Base-by-base conservation (phyloP, 441 rosid species). In the Erodium texanum region DNA sequence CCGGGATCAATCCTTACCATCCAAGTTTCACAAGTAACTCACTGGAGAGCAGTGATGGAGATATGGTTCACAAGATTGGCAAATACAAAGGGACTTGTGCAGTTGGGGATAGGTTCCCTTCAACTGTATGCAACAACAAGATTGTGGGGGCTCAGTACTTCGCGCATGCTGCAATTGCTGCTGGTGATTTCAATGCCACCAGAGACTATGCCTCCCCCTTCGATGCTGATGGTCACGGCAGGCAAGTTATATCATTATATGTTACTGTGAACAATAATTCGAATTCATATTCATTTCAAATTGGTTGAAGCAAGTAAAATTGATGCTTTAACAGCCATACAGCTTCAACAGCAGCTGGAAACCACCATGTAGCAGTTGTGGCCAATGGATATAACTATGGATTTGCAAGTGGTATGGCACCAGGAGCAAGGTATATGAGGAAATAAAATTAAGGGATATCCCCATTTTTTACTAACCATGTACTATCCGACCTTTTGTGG, bases 161-260 rank as follows among this genome's bases (percentile, higher is more conserved):
- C 79, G 86, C 88, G 5, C 75, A 71, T 0, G 84, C 83, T 11
- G 84, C 88, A 63, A 82, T 78, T 59, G 80, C 82, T 70, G 78
- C 76, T 45, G 88, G 84, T 66, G 86, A 82, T 68, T 82, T 84
- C 74, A 80, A 77, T 52, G 66, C 82, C 3, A 73, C 78, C 12
- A 79, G 77, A 3, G 88, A 82, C 59, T 72, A 71, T 73, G 79
- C 79, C 41, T 84, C 88, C 61, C 86, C 88, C 19, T 81, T 77
- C 62, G 88, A 84, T 64, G 83, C 84, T 68, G 86, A 80, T 76
- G 86, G 88, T 22, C 88, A 84, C 63, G 88, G 88, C 79, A 84
- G 88, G 88, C 73, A 74, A 80, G 82, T 78, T 63, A 24, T 24
- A 12, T 18, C 12, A 24, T 6, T 7, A 3, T 7, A 38, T 27